A percentile compares a stretch with the other conserved stretches of the same genome.
Conservation (phyloP, 768 basidiomycete species). For the Chlorophyllum brunneum region DNA sequence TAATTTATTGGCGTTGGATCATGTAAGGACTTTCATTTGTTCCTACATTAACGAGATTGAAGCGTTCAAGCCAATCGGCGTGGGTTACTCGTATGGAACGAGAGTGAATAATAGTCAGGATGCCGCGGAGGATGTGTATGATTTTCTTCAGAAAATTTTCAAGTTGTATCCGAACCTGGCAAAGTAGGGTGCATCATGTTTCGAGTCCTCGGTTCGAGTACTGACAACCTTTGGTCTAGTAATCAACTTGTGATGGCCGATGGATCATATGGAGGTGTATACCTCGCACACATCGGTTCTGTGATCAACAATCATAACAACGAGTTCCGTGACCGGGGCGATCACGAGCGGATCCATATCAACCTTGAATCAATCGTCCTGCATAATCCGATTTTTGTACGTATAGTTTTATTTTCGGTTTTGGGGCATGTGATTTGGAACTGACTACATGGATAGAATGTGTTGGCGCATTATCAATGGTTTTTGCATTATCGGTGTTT, state of each 20-base stretch:
- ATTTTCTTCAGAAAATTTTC: slow-evolving; percentile 33
- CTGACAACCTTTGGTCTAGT: slow-evolving; percentile 4
- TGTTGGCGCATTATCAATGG: slow-evolving; percentile 25
- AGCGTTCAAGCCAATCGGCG: slow-evolving; percentile 25
- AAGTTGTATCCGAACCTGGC: slow-evolving; percentile 20
- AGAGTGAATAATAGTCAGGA: slow-evolving; percentile 27
- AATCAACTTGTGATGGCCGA: slow-evolving; percentile 24
- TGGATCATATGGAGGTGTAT: slow-evolving; percentile 33
- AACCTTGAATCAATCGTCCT: slow-evolving; percentile 30
- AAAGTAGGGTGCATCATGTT: background rate
- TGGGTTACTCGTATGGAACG: slow-evolving; percentile 30
- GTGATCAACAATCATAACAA: slow-evolving; percentile 31
- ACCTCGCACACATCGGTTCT: slow-evolving; percentile 31
- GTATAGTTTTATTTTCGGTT: background rate
- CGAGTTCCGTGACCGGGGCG: slow-evolving; percentile 17
- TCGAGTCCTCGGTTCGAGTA: background rate
- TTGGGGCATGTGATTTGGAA: background rate
- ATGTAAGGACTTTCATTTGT: slow-evolving; percentile 14
- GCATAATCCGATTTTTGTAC: slow-evolving; percentile 24
- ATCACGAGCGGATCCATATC: slow-evolving; percentile 20
- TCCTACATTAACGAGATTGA: background rate
- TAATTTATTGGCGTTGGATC: slow-evolving; percentile 23
- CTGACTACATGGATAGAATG: slow-evolving; percentile 17
- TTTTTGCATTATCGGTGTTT: slow-evolving; percentile 25
- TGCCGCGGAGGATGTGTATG: slow-evolving; percentile 30